Evolutionary conservation across 805 yeast genomes (phyloP).

Genomic region (Barnettozyma californica): DNA sequence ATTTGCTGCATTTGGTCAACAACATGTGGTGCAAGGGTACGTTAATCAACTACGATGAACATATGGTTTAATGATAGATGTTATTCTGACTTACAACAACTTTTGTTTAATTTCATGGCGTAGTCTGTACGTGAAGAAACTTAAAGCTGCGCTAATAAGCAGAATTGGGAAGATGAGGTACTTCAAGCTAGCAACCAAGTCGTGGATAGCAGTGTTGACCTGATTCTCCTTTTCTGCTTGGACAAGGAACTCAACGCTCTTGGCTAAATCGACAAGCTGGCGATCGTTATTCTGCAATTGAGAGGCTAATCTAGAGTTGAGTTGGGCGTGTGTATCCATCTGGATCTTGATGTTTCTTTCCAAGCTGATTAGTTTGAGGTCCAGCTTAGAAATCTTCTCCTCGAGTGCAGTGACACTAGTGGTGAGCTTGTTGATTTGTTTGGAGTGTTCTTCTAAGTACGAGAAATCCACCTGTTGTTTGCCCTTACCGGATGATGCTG

Average conservation of each 20-base stretch:
- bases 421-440: constrained; percentile 11
- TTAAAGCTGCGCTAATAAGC: constrained; percentile 29
- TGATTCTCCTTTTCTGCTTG: constrained; percentile 22
- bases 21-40: not conserved
- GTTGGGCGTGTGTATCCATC: constrained; percentile 9
- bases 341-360: constrained; percentile 8
- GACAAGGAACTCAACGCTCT: constrained; percentile 17
- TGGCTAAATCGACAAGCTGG: constrained; percentile 17
- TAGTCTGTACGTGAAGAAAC: constrained; percentile 44
- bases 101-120: constrained; percentile 61
- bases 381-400: constrained; percentile 3
- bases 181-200: constrained; percentile 23
- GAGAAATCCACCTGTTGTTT: constrained; percentile 19
- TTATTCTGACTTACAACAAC: constrained; percentile 33
- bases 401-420: constrained; percentile 1
- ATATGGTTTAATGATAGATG: not conserved
- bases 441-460: constrained; percentile 16
- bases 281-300: constrained; percentile 24
- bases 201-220: constrained; percentile 20
- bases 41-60: not conserved
- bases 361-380: constrained; percentile 5
- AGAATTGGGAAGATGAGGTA: constrained; percentile 24
- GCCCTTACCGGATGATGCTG: constrained; percentile 4
- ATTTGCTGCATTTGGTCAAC: not conserved
- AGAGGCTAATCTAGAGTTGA: constrained; percentile 18